A percentile compares a stretch with the other conserved stretches of the same genome.
Conservation (phyloP, 768 basidiomycete genomes). For the Tylopilus intermedius region DNA sequence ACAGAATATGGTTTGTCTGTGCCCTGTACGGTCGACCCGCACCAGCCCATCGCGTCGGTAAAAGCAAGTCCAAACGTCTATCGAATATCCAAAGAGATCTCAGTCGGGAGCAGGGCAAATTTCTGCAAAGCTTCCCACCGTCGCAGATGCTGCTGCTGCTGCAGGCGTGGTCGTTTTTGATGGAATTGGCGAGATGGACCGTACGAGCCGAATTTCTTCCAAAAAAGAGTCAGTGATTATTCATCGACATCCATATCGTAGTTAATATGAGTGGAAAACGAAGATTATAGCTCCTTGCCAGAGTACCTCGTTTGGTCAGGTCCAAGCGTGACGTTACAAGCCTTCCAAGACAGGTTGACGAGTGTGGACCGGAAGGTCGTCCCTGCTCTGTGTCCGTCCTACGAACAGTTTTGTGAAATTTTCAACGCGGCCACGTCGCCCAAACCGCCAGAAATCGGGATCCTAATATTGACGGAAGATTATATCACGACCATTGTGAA, state of each 20-base stretch:
- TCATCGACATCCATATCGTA: neutral
- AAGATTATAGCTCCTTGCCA: conserved; percentile 4
- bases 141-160: neutral
- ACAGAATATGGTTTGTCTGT: conserved; percentile 25
- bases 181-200: conserved; percentile 9
- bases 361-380: conserved; percentile 8
- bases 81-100: conserved; percentile 1
- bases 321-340: conserved; percentile 3
- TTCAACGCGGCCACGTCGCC: neutral
- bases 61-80: conserved; percentile 10
- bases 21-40: conserved; percentile 12
- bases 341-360: conserved; percentile 9
- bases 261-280: neutral
- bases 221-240: conserved; percentile 4
- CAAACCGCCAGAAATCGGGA: neutral
- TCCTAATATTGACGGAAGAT: neutral
- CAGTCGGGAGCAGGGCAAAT: conserved; percentile 1
- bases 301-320: conserved; percentile 16
- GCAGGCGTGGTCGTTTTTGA: conserved; percentile 9
- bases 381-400: neutral
- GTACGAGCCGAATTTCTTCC: conserved; percentile 2
- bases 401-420: conserved; percentile 9
- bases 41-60: conserved; percentile 6
- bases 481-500: neutral
- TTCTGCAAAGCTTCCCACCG: conserved; percentile 5